A percentile compares a stretch with the other conserved stretches of the same genome.
phyloP scores from a whole-genome alignment of 176 grass and related monocot genomes.

The Poa pratensis region DNA sequence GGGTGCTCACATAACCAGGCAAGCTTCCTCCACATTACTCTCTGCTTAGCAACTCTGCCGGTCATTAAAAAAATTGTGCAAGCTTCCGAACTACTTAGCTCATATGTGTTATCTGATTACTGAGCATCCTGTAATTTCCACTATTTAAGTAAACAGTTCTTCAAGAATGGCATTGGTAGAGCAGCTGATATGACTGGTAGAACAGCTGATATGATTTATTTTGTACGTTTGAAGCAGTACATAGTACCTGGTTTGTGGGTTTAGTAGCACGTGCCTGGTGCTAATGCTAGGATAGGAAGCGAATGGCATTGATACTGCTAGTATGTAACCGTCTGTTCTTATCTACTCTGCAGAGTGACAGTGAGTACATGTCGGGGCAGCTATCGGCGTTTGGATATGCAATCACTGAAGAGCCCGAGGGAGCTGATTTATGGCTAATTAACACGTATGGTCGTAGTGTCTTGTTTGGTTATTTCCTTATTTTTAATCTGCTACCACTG shows the following conservation, averaged over 20 bases:
- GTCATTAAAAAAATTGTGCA: not conserved
- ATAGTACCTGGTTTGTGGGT: not conserved
- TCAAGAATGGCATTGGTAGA: conserved; percentile 6
- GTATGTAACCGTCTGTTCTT: conserved; percentile 2
- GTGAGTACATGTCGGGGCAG: conserved; percentile 97
- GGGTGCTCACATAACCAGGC: conserved; percentile 97
- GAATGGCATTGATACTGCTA: too few relatives aligned
- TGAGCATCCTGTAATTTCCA: conserved; percentile 9
- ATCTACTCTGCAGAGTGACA: conserved; percentile 76
- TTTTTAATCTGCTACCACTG: not conserved
- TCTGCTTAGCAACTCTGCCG: not conserved
- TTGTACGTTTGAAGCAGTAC: not conserved
- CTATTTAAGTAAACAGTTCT: not conserved
- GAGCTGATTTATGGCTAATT: conserved; percentile 95
- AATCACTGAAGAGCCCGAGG: conserved; percentile 74
- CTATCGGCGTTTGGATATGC: conserved; percentile 89
- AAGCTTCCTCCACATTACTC: conserved; percentile 31
- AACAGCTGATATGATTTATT: not conserved
- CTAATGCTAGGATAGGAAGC: not conserved
- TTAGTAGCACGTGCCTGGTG: not conserved
- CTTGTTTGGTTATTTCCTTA: conserved; percentile 22
- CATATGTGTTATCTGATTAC: not conserved
- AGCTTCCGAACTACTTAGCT: conserved; percentile 5
- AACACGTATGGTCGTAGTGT: conserved; percentile 67
- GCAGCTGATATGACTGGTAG: not conserved